Percentiles rank a stretch among this genome's conserved stretches.
Conservation (phyloP, 225 moss, liverwort and hornwort species). For the Climacium dendroides region DNA sequence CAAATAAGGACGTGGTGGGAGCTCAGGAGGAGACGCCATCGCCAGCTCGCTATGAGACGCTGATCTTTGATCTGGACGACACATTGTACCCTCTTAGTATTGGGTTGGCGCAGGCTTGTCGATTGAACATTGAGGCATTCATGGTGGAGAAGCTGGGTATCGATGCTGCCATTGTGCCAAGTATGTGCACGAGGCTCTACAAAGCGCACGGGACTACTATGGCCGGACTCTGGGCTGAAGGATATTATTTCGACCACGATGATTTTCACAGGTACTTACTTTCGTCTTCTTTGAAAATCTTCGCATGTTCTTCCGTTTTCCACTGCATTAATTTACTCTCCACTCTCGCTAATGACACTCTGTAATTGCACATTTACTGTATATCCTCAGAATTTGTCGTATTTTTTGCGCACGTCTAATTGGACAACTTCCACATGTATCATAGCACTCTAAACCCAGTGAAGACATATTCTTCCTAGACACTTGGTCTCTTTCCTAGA, state of each 20-base stretch:
- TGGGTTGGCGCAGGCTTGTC: slow-evolving; percentile 31
- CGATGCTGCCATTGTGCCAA: slow-evolving; percentile 15
- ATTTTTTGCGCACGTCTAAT: background rate
- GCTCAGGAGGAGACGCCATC: background rate
- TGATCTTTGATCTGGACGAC: slow-evolving; percentile 43
- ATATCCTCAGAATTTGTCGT: background rate
- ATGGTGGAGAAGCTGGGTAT: slow-evolving; percentile 40
- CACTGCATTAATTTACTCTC: background rate
- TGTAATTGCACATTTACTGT: background rate
- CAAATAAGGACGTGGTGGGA: slow-evolving; percentile 7
- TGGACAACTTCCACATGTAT: background rate
- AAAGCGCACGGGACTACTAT: slow-evolving; percentile 37
- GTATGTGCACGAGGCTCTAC: slow-evolving; percentile 29
- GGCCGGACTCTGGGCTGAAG: slow-evolving; percentile 52
- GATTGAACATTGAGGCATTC: slow-evolving; percentile 27
- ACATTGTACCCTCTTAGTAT: slow-evolving; percentile 35
- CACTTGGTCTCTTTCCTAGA: background rate
- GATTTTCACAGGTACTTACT: slow-evolving; percentile 32
- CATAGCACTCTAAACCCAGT: background rate
- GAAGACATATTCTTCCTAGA: background rate
- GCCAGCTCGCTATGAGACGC: slow-evolving; percentile 18
- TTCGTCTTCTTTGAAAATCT: background rate
- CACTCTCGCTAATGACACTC: background rate
- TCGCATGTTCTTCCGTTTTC: background rate
- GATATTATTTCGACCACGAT: slow-evolving; percentile 40